Percentiles rank a stretch among this genome's conserved stretches.
phyloP scores from a whole-genome alignment of 768 basidiomycete species.

The Calocybe indica region DNA sequence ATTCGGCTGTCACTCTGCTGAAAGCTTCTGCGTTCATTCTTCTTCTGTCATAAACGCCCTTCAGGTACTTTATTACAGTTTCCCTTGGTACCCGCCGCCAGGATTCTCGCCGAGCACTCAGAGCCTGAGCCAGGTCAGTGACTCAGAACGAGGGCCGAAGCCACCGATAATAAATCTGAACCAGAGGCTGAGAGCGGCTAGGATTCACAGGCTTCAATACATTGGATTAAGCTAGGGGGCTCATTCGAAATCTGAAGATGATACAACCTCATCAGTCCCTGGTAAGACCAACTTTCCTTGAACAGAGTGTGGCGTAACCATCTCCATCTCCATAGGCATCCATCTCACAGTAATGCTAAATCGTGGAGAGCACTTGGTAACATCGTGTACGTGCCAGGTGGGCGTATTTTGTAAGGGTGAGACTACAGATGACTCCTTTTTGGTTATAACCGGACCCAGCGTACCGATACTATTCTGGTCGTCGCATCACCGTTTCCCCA shows the following conservation, averaged over 20 bases:
- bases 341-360: constrained; percentile 42
- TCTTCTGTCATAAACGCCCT: too few species aligned
- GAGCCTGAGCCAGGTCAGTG: constrained; percentile 39
- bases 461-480: constrained; percentile 55
- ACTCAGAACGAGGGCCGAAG: constrained; percentile 40
- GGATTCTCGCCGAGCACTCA: constrained; percentile 33
- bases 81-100: background rate
- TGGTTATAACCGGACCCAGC: constrained; percentile 42
- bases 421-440: constrained; percentile 36
- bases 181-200: constrained; percentile 15
- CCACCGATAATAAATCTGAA: constrained; percentile 49
- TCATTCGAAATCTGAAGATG: constrained; percentile 59
- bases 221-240: constrained; percentile 38
- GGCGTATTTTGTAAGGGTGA: constrained; percentile 34
- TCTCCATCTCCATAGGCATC: constrained; percentile 20
- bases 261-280: constrained; percentile 37
- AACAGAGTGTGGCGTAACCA: background rate
- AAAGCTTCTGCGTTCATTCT: too few species aligned
- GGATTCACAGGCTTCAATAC: constrained; percentile 38
- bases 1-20: too few species aligned
- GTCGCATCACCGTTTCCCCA: constrained; percentile 41
- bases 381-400: constrained; percentile 37
- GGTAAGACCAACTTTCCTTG: background rate
- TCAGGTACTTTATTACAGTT: too few species aligned
- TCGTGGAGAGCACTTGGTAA: constrained; percentile 54